Conservation (phyloP, 78 protist species). For the Dictyostelium intermedium region DNA sequence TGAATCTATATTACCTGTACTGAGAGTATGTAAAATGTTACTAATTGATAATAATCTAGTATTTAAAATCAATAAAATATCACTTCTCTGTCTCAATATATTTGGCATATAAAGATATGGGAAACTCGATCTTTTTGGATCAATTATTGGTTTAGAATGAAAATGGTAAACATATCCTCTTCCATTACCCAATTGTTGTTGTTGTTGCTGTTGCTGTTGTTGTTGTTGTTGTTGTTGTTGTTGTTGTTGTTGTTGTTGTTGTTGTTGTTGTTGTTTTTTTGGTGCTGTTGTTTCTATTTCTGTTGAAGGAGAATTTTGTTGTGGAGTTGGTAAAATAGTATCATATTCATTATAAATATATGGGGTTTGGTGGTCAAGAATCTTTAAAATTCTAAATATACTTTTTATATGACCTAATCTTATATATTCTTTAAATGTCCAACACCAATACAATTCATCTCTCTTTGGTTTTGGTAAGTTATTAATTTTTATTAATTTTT, state of each 20-base stretch:
- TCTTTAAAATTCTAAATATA: constrained; percentile 24
- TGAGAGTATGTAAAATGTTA: constrained; percentile 21
- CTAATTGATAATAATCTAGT: constrained; percentile 16
- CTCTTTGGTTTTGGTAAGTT: constrained; percentile 16
- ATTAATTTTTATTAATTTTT: not conserved
- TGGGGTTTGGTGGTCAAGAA: constrained; percentile 18
- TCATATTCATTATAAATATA: not conserved
- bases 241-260: not conserved
- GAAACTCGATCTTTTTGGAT: constrained; percentile 19
- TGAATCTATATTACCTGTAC: constrained; percentile 39
- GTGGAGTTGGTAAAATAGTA: not conserved
- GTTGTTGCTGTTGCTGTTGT: not conserved
- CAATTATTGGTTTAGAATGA: not conserved
- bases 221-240: not conserved
- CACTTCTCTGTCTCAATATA: constrained; percentile 36
- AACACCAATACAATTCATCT: constrained; percentile 60
- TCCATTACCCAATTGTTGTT: not conserved
- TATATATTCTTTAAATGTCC: constrained; percentile 57
- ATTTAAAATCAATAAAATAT: constrained; percentile 13
- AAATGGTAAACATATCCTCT: not conserved
- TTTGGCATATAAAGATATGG: constrained; percentile 52
- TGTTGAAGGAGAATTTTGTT: not conserved
- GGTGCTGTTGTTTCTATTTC: not conserved
- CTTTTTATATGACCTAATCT: constrained; percentile 55
- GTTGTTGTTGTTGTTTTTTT: not conserved